These are phyloP conservation scores for Auricularia heimuer DNA, from an alignment of 768 basidiomycete species.

Conservation along the genomic window DNA sequence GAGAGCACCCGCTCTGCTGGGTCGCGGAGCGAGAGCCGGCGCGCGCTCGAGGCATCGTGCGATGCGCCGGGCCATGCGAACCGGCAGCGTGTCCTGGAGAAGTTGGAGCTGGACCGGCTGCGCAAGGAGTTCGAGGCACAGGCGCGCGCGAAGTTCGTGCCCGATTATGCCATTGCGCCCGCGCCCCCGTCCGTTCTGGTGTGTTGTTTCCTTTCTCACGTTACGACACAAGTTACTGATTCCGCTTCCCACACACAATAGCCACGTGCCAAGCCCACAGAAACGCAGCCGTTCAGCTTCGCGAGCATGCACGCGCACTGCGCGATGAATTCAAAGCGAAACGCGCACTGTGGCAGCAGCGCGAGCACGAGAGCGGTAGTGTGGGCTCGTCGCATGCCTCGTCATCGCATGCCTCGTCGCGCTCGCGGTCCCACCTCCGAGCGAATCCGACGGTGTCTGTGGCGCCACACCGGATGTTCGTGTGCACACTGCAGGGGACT, in stretches of 20 bases:
- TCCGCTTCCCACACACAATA: not conserved
- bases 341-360: constrained; percentile 14
- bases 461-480: constrained; percentile 38
- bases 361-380: not conserved
- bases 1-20: not conserved
- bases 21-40: not conserved
- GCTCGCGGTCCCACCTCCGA: constrained; percentile 33
- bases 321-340: constrained; percentile 28
- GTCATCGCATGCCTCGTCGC: not conserved
- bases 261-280: constrained; percentile 23
- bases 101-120: too few species aligned
- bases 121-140: too few species aligned
- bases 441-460: constrained; percentile 38
- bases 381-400: not conserved
- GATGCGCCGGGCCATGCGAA: too few species aligned
- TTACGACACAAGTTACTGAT: not conserved
- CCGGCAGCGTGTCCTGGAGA: too few species aligned
- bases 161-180: not conserved
- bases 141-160: not conserved
- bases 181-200: not conserved
- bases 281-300: constrained; percentile 45
- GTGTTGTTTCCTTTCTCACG: not conserved
- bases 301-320: constrained; percentile 37
- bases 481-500: constrained; percentile 39
- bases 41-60: not conserved